phyloP scores from a whole-genome alignment of 2,329 filamentous ascomycete species.

The Fusarium marasasianum region DNA sequence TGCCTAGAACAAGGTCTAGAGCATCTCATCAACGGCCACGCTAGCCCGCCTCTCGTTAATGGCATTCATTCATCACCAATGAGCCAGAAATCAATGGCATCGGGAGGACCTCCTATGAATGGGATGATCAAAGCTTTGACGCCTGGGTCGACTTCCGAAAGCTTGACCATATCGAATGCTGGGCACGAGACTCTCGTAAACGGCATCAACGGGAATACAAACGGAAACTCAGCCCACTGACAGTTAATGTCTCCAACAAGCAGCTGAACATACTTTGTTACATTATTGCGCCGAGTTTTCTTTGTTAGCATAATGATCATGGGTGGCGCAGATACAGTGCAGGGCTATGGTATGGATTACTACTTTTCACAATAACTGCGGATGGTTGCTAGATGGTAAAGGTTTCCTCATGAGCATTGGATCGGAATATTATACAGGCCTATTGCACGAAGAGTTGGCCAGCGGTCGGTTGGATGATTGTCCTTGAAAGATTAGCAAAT shows the following conservation, averaged over 20 bases:
- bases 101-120: conserved; percentile 43
- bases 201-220: conserved; percentile 43
- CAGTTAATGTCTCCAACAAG: conserved; percentile 7
- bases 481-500: conserved; percentile 17
- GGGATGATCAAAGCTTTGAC: conserved; percentile 42
- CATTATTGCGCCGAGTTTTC: conserved; percentile 38
- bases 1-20: conserved; percentile 67
- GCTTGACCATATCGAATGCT: conserved; percentile 14
- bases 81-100: conserved; percentile 48
- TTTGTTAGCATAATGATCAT: conserved; percentile 43
- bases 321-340: conserved; percentile 40
- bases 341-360: conserved; percentile 29
- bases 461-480: conserved; percentile 36
- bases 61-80: conserved; percentile 59
- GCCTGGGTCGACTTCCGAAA: conserved; percentile 29
- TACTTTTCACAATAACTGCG: conserved; percentile 32
- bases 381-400: conserved; percentile 12
- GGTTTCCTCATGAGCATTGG: conserved; percentile 26
- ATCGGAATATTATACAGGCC: conserved; percentile 33
- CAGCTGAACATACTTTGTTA: conserved; percentile 27
- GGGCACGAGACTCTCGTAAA: conserved; percentile 43
- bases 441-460: conserved; percentile 12
- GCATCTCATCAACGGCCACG: conserved; percentile 60
- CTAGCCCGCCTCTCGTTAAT: conserved; percentile 57
- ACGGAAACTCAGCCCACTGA: conserved; percentile 23